A percentile compares a stretch with the other conserved stretches of the same genome.
phyloP scores from a whole-genome alignment of 1,284 basidiomycete species.

The Austropuccinia psidii region DNA sequence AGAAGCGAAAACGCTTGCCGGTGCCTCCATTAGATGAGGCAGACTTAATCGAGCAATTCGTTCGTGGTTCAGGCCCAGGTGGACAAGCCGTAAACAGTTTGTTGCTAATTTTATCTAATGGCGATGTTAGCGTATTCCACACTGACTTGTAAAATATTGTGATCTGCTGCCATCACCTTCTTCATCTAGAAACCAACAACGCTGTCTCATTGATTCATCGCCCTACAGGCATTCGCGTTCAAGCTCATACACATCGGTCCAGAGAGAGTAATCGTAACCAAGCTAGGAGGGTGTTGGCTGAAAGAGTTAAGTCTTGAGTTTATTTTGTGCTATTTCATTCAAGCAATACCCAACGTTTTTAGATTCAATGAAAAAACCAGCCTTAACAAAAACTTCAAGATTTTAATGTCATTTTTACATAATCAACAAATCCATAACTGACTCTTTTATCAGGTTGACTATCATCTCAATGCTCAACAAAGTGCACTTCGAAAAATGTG shows the following conservation, averaged over 20 bases:
- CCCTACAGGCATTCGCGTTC: conserved; percentile 34
- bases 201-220: conserved; percentile 33
- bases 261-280: conserved; percentile 19
- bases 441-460: too few relatives aligned
- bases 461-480: too few relatives aligned
- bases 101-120: conserved; percentile 39
- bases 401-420: too few relatives aligned
- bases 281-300: conserved; percentile 25
- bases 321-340: too few relatives aligned
- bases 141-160: background rate
- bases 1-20: background rate
- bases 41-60: conserved; percentile 44
- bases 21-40: conserved; percentile 41
- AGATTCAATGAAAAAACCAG: too few relatives aligned
- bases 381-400: too few relatives aligned
- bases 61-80: conserved; percentile 45
- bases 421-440: too few relatives aligned
- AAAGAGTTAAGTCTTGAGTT: too few relatives aligned
- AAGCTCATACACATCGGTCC: conserved; percentile 28
- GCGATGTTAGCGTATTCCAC: too few relatives aligned
- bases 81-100: conserved; percentile 47
- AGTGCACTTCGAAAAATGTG: too few relatives aligned
- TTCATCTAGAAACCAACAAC: conserved; percentile 28
- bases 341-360: too few relatives aligned
- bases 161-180: background rate